phyloP scores from a whole-genome alignment of 371 early-diverging fungal species.

The Dinochytrium kinnereticum region DNA sequence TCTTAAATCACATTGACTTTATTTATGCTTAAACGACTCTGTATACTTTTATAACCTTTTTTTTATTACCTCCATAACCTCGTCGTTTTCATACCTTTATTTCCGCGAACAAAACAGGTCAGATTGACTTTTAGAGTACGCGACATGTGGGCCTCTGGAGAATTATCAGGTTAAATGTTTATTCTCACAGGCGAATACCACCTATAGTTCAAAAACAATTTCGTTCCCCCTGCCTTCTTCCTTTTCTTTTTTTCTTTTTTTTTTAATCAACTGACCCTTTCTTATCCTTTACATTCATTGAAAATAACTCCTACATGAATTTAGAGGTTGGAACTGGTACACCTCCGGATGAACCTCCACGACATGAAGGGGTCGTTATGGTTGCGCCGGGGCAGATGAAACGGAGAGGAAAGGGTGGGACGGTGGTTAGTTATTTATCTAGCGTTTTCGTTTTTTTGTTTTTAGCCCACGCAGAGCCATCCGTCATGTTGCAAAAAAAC shows the following conservation, averaged over 20 bases:
- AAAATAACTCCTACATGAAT: background rate
- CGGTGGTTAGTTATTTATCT: background rate
- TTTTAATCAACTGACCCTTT: background rate
- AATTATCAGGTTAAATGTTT: constrained; percentile 12
- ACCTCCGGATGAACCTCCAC: constrained; percentile 53
- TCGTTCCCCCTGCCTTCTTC: too few species aligned
- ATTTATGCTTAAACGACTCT: too few species aligned
- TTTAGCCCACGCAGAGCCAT: too few species aligned
- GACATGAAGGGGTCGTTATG: constrained; percentile 48
- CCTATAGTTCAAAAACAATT: too few species aligned
- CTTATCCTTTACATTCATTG: background rate
- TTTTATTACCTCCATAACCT: background rate
- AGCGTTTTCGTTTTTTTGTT: too few species aligned
- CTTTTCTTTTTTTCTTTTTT: too few species aligned
- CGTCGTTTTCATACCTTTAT: background rate
- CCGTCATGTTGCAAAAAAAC: too few species aligned
- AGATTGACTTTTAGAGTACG: constrained; percentile 29
- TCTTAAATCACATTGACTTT: too few species aligned
- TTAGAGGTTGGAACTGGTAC: constrained; percentile 43
- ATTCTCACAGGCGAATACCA: constrained; percentile 2
- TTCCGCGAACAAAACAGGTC: constrained; percentile 25
- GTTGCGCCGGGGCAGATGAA: constrained; percentile 50
- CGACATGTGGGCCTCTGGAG: constrained; percentile 33
- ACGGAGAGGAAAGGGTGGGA: constrained; percentile 32
- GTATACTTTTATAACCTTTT: constrained; percentile 44